Evolutionary conservation across 306 rosid genomes (phyloP).

Genomic region (Acmispon strigosus): DNA sequence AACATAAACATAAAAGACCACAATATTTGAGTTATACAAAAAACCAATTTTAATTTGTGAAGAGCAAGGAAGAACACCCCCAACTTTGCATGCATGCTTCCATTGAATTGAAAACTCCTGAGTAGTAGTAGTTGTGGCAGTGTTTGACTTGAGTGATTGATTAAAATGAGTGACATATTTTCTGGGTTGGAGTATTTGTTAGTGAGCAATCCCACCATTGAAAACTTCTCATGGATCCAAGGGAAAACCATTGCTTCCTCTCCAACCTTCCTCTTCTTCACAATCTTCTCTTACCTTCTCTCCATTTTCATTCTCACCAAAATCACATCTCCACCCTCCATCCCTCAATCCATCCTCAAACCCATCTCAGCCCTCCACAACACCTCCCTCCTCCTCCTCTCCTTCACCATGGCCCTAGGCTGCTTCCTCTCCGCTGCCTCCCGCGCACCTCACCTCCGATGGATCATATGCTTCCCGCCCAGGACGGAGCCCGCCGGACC

Average conservation of each 20-base stretch:
- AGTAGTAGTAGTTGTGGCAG: no score
- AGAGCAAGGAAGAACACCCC: no score
- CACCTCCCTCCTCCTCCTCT: conserved; percentile 46
- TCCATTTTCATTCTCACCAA: conserved; percentile 38
- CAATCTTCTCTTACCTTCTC: conserved; percentile 44
- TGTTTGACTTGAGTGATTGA: no score
- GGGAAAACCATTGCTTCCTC: conserved; percentile 39
- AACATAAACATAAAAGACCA: no score
- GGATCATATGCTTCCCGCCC: conserved; percentile 48
- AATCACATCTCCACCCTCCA: neutral
- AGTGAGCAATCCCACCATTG: conserved; percentile 49
- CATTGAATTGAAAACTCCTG: no score
- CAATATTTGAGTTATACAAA: no score
- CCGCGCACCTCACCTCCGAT: conserved; percentile 29
- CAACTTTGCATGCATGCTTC: no score
- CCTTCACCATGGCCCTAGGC: conserved; percentile 62
- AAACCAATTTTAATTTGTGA: no score
- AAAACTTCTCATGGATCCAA: conserved; percentile 50
- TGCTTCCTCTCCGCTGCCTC: conserved; percentile 42
- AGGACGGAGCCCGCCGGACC: conserved; percentile 43
- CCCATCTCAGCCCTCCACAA: conserved; percentile 52
- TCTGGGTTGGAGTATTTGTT: conserved; percentile 37
- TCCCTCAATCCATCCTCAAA: conserved; percentile 27
- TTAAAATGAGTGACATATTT: neutral
- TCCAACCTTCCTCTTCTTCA: conserved; percentile 33